Conservation (phyloP, 192 early-diverging fungal genomes). For the Rhizophagus prolifer region DNA sequence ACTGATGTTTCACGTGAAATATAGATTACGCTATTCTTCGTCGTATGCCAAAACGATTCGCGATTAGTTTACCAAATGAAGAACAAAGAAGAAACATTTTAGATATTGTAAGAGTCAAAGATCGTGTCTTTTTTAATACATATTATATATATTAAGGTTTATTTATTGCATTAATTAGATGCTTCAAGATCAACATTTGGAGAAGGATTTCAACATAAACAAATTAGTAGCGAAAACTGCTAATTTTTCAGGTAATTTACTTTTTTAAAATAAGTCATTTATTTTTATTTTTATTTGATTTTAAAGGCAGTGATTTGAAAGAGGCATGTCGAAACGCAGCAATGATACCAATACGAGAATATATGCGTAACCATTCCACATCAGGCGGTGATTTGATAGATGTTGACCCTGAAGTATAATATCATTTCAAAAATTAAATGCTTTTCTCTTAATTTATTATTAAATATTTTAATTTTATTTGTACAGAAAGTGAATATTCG, state of each 20-base stretch:
- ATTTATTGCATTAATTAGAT: conserved; percentile 51
- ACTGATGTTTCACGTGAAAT: not conserved
- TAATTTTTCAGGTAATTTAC: conserved; percentile 60
- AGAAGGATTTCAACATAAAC: conserved; percentile 63
- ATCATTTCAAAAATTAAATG: not conserved
- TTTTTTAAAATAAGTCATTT: not conserved
- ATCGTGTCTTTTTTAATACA: too few relatives aligned
- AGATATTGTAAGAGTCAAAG: conserved; percentile 49
- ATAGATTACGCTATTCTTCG: conserved; percentile 90
- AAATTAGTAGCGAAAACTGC: conserved; percentile 71
- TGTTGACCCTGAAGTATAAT: conserved; percentile 22
- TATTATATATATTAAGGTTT: not conserved
- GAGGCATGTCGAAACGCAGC: conserved; percentile 96
- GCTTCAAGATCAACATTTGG: conserved; percentile 68
- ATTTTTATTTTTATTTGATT: not conserved
- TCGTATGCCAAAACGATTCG: conserved; percentile 96
- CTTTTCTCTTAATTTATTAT: not conserved
- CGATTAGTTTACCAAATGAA: conserved; percentile 77
- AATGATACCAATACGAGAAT: conserved; percentile 92
- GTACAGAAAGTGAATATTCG: conserved; percentile 21
- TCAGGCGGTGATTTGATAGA: conserved; percentile 15
- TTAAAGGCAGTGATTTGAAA: conserved; percentile 87
- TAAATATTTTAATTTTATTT: not conserved
- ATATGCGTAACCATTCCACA: conserved; percentile 50
- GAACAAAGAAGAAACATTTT: conserved; percentile 86